phyloP scores from a whole-genome alignment of 129 eudicot genomes.

The Deinandra increscens region DNA sequence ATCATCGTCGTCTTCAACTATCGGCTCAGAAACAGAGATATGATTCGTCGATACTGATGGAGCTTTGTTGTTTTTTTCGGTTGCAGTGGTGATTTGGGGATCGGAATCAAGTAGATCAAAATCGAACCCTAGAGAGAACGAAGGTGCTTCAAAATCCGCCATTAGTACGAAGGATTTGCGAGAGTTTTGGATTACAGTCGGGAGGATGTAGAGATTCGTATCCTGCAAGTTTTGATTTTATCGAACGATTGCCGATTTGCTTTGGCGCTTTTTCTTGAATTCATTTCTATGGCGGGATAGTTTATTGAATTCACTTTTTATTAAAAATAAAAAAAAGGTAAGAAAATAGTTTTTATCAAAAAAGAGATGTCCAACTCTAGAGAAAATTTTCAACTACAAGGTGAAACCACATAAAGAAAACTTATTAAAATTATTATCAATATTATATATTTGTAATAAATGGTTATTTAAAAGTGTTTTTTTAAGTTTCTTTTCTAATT shows the following conservation, averaged over 20 bases:
- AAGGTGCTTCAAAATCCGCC: conserved; percentile 74
- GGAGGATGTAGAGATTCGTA: conserved; percentile 9
- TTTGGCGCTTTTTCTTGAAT: conserved; percentile 25
- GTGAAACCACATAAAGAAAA: too few relatives aligned
- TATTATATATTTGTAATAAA: too few relatives aligned
- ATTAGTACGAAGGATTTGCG: conserved; percentile 6
- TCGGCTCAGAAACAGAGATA: conserved; percentile 10
- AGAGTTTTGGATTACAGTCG: conserved; percentile 1
- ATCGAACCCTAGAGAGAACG: conserved; percentile 83
- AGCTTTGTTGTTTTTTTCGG: conserved; percentile 16
- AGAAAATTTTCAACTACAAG: too few relatives aligned
- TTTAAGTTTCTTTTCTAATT: too few relatives aligned
- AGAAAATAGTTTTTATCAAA: too few relatives aligned
- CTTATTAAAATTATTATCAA: too few relatives aligned
- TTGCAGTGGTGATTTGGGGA: conserved; percentile 32
- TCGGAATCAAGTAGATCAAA: conserved; percentile 56
- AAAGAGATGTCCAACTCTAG: too few relatives aligned
- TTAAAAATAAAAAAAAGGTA: too few relatives aligned
- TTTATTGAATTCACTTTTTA: too few relatives aligned
- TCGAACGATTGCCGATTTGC: not conserved
- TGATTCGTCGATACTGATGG: conserved; percentile 5
- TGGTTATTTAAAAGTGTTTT: too few relatives aligned
- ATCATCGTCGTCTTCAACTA: conserved; percentile 29
- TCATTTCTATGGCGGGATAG: conserved; percentile 28
- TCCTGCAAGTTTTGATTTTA: conserved; percentile 15